Conservation (phyloP, 768 basidiomycete genomes). For the Suillus fuscotomentosus region DNA sequence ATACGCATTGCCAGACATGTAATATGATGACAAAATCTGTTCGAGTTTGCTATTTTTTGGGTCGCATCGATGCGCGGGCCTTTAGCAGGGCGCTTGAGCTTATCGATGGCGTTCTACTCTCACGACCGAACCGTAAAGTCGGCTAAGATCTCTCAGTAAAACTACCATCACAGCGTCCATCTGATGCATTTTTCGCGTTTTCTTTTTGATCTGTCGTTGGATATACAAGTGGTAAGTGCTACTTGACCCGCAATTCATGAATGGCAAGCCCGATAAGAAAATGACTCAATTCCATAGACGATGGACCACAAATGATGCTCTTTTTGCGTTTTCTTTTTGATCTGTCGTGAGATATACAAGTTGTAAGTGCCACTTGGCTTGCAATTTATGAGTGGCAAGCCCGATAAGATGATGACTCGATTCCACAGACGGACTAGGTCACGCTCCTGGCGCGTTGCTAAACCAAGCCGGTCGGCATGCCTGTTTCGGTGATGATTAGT, state of each 20-base stretch:
- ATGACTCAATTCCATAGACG: background rate
- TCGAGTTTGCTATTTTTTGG: too few species aligned
- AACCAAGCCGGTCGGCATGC: background rate
- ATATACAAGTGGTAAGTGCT: background rate
- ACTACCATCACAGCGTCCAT: background rate
- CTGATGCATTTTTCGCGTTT: too few species aligned
- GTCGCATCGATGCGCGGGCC: too few species aligned
- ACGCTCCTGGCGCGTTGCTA: background rate
- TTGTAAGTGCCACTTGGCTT: background rate
- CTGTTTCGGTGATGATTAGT: background rate
- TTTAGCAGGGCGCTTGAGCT: background rate
- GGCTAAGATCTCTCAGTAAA: background rate
- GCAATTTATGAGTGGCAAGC: background rate
- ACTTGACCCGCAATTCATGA: background rate
- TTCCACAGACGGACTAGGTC: background rate
- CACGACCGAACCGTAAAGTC: background rate
- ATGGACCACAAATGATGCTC: too few species aligned
- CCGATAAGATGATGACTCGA: background rate
- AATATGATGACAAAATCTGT: background rate
- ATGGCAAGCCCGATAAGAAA: background rate
- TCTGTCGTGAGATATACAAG: background rate
- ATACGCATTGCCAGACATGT: background rate
- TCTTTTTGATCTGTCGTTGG: background rate
- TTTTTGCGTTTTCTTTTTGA: background rate
- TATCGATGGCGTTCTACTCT: background rate